Evolutionary conservation across 805 yeast species (phyloP).

Genomic region (Ogataea zsoltii): DNA sequence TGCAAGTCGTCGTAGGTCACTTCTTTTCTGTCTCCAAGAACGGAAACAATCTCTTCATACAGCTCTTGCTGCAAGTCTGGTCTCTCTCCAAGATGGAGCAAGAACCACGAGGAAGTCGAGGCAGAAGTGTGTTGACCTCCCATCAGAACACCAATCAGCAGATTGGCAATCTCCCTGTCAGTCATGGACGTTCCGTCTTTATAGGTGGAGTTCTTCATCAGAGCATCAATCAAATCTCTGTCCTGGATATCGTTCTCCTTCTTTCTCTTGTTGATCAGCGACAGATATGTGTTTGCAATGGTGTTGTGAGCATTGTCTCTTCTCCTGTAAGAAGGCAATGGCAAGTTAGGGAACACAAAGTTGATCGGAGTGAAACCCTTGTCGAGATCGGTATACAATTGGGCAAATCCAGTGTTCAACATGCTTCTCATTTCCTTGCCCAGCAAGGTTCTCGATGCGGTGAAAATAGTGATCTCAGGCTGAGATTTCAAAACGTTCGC

Average conservation of each 20-base stretch:
- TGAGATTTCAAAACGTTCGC: slow-evolving; percentile 77
- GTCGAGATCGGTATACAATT: slow-evolving; percentile 86
- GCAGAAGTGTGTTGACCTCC: slow-evolving; percentile 99
- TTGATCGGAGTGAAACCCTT: slow-evolving; percentile 96
- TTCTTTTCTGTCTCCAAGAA: slow-evolving; percentile 56
- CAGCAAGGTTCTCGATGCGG: slow-evolving; percentile 87
- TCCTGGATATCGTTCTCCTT: slow-evolving; percentile 71
- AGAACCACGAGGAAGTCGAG: slow-evolving; percentile 92
- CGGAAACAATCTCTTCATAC: slow-evolving; percentile 68
- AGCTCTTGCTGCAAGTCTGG: slow-evolving; percentile 85
- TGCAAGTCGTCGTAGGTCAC: slow-evolving; percentile 81
- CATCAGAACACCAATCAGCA: slow-evolving; percentile 94
- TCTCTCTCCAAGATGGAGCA: slow-evolving; percentile 85
- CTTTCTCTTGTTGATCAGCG: slow-evolving; percentile 75
- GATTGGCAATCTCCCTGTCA: slow-evolving; percentile 90
- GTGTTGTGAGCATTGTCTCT: slow-evolving; percentile 87
- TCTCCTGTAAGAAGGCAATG: slow-evolving; percentile 69
- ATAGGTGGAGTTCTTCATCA: slow-evolving; percentile 80
- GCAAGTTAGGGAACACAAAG: slow-evolving; percentile 93
- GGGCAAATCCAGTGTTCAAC: slow-evolving; percentile 81
- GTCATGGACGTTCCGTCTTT: slow-evolving; percentile 95
- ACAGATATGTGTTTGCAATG: slow-evolving; percentile 79
- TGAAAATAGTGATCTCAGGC: slow-evolving; percentile 94
- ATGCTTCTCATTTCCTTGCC: slow-evolving; percentile 89
- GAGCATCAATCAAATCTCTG: slow-evolving; percentile 86